phyloP scores from a whole-genome alignment of 305 asterid genomes.

The Solanum aculeatissimum region DNA sequence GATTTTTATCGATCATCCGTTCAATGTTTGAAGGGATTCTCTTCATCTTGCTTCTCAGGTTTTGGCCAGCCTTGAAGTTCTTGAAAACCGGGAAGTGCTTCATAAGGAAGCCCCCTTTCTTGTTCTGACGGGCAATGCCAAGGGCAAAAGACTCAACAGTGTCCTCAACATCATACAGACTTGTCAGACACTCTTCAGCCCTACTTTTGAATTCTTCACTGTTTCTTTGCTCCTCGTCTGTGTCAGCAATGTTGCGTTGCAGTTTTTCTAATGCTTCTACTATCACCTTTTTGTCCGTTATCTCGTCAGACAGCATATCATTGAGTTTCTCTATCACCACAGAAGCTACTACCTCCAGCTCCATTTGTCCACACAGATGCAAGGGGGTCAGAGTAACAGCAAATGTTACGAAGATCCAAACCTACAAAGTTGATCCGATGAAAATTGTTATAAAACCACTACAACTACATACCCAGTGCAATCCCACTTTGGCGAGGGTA shows the following conservation, averaged over 20 bases:
- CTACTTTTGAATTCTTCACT: not conserved
- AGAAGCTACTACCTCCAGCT: slow-evolving; percentile 18
- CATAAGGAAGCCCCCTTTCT: slow-evolving; percentile 20
- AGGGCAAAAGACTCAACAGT: slow-evolving; percentile 22
- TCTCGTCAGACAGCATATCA: slow-evolving; percentile 12
- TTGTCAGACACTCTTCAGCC: slow-evolving; percentile 6
- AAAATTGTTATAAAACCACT: not conserved
- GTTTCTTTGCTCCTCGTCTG: slow-evolving; percentile 2
- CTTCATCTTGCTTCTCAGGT: slow-evolving; percentile 14
- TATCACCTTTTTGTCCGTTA: slow-evolving; percentile 4
- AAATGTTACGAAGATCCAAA: not conserved
- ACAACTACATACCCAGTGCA: not conserved
- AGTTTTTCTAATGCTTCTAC: not conserved
- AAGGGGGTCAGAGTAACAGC: not conserved
- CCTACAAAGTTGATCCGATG: not conserved
- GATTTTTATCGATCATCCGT: not conserved
- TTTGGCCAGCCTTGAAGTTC: slow-evolving; percentile 16
- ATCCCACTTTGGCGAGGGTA: not conserved
- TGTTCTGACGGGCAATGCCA: slow-evolving; percentile 12
- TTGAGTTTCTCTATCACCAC: slow-evolving; percentile 33
- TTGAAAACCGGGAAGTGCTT: slow-evolving; percentile 18
- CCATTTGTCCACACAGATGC: slow-evolving; percentile 12
- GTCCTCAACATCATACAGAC: slow-evolving; percentile 29
- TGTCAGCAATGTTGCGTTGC: not conserved
- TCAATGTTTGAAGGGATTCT: not conserved